Conservation (phyloP, 179 eudicot genomes). For the Spinacia oleracea region DNA sequence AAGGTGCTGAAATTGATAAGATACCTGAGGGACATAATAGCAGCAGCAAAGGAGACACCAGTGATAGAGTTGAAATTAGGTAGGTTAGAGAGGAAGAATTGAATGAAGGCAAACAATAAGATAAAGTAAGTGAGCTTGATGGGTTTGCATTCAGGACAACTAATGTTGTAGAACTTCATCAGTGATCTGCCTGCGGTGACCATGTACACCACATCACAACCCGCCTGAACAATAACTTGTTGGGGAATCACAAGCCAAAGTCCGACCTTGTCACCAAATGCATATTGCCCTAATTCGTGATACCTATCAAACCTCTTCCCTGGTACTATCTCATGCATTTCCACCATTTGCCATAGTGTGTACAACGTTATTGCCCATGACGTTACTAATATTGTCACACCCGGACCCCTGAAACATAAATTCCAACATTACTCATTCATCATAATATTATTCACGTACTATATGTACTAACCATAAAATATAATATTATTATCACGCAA, state of each 20-base stretch:
- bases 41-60: conserved; percentile 37
- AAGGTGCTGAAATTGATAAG: too few relatives aligned
- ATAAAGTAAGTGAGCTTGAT: conserved; percentile 34
- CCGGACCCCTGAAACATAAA: conserved; percentile 37
- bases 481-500: too few relatives aligned
- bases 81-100: conserved; percentile 35
- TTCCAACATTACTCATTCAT: too few relatives aligned
- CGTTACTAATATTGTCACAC: conserved; percentile 31
- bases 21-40: conserved; percentile 44
- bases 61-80: conserved; percentile 45
- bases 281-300: conserved; percentile 44
- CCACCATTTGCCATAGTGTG: conserved; percentile 50
- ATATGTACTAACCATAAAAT: too few relatives aligned
- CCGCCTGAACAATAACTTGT: conserved; percentile 39
- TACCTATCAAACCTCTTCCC: conserved; percentile 42
- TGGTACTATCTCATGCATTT: conserved; percentile 46
- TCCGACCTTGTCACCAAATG: conserved; percentile 38
- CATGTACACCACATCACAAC: conserved; percentile 43
- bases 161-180: conserved; percentile 26
- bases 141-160: neutral
- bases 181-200: conserved; percentile 42
- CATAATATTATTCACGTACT: too few relatives aligned
- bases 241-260: conserved; percentile 39
- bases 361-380: conserved; percentile 41
- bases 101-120: conserved; percentile 37